Percentiles rank a stretch among this genome's conserved stretches.
These are phyloP conservation scores for Pseudocercospora crystallina DNA, from an alignment of 2,329 filamentous ascomycete genomes.

Conservation along the genomic window DNA sequence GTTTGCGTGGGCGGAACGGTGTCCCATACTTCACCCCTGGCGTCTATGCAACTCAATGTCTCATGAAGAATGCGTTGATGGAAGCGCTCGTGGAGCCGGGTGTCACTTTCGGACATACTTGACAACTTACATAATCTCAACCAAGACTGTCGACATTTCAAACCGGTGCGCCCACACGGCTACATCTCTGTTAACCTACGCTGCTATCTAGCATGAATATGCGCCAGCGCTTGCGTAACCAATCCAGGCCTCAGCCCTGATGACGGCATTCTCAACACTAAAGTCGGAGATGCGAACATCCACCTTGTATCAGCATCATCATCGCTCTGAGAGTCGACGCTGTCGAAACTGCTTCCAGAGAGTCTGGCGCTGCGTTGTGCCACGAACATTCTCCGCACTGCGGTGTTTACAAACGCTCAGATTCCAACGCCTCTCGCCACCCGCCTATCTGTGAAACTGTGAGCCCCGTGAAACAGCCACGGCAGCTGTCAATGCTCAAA, in stretches of 20 bases:
- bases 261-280: background rate
- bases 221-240: background rate
- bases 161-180: background rate
- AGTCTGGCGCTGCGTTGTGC: slow-evolving; percentile 6
- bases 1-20: slow-evolving; percentile 13
- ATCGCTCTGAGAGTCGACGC: background rate
- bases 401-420: slow-evolving; percentile 16
- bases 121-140: slow-evolving; percentile 2
- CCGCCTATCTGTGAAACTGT: slow-evolving; percentile 14
- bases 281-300: background rate
- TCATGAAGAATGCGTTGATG: slow-evolving; percentile 20
- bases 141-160: background rate
- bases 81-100: slow-evolving; percentile 11
- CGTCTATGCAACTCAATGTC: slow-evolving; percentile 12
- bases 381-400: slow-evolving; percentile 13
- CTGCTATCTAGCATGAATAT: background rate
- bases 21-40: slow-evolving; percentile 12
- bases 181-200: background rate
- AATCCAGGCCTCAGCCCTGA: background rate
- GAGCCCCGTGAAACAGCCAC: slow-evolving; percentile 13
- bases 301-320: slow-evolving; percentile 1
- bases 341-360: no score
- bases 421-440: slow-evolving; percentile 17
- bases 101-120: slow-evolving; percentile 1
- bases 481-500: slow-evolving; percentile 17